These are phyloP conservation scores for Trichothecium roseum DNA, from an alignment of 2,329 filamentous ascomycete species.

Conservation along the genomic window DNA sequence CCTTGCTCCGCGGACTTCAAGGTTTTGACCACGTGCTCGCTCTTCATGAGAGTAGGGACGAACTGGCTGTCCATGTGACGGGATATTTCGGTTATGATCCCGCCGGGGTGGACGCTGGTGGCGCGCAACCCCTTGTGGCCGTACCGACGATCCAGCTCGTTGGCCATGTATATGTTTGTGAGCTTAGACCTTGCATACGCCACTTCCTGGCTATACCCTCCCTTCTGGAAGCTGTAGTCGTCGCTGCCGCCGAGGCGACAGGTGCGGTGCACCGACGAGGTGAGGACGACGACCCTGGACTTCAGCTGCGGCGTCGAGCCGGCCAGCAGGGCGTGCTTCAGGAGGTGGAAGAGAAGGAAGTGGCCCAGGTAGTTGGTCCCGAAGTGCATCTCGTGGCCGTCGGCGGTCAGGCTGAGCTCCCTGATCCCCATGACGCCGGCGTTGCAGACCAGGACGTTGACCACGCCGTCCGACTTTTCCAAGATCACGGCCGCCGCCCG, in stretches of 20 bases:
- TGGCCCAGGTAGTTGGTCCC: slow-evolving; percentile 22
- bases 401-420: slow-evolving; percentile 13
- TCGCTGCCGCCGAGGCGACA: slow-evolving; percentile 5
- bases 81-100: slow-evolving; percentile 17
- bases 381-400: slow-evolving; percentile 24
- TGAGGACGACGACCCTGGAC: slow-evolving; percentile 34
- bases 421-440: slow-evolving; percentile 21
- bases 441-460: slow-evolving; percentile 37
- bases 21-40: no score
- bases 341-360: slow-evolving; percentile 18
- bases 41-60: neutral
- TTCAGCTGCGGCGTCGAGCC: slow-evolving; percentile 13
- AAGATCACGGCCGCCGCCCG: slow-evolving; percentile 7
- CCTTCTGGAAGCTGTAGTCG: slow-evolving; percentile 10
- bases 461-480: slow-evolving; percentile 4
- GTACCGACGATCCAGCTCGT: slow-evolving; percentile 36
- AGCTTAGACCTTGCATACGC: slow-evolving; percentile 39
- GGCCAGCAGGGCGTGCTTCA: slow-evolving; percentile 15
- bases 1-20: slow-evolving; percentile 21
- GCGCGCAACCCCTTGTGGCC: slow-evolving; percentile 28
- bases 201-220: slow-evolving; percentile 13
- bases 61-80: neutral
- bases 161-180: slow-evolving; percentile 40
- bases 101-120: slow-evolving; percentile 28
- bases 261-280: slow-evolving; percentile 29